A percentile compares a stretch with the other conserved stretches of the same genome.
Evolutionary conservation across 2,329 filamentous ascomycete genomes (phyloP).

Genomic region (Penicillium sp.): DNA sequence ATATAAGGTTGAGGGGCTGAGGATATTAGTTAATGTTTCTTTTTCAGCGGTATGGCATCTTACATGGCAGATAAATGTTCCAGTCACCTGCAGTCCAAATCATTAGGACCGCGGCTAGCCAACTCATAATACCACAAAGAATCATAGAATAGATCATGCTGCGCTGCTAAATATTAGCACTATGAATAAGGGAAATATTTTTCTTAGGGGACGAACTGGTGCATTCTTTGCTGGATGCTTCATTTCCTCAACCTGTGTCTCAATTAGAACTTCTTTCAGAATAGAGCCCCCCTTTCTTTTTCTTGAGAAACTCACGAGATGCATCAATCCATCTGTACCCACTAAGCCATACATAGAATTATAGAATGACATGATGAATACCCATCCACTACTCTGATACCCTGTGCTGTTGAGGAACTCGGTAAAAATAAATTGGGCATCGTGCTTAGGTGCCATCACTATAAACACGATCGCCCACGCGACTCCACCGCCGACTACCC

Average conservation of each 20-base stretch:
- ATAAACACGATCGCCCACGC: neutral
- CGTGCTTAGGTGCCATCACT: neutral
- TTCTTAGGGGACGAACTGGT: neutral
- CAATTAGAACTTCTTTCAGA: neutral
- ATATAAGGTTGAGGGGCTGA: neutral
- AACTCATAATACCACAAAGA: neutral
- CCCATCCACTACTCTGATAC: neutral
- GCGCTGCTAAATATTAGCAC: neutral
- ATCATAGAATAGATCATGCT: constrained; percentile 2
- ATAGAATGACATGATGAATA: neutral
- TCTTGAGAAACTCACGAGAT: neutral
- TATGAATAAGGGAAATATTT: no score
- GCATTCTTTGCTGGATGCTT: neutral
- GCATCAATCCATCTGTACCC: constrained; percentile 1
- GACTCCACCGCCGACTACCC: neutral
- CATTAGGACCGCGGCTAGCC: neutral
- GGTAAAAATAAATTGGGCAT: neutral
- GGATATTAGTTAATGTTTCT: neutral
- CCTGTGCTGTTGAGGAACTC: neutral
- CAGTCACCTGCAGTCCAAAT: constrained; percentile 2
- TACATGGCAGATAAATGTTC: neutral
- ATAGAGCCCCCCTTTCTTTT: neutral
- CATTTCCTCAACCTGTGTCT: neutral
- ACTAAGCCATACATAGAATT: neutral
- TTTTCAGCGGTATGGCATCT: neutral